Percentiles rank a stretch among this genome's conserved stretches.
phyloP scores from a whole-genome alignment of 2,329 filamentous ascomycete genomes.

The Xylaria multiplex region DNA sequence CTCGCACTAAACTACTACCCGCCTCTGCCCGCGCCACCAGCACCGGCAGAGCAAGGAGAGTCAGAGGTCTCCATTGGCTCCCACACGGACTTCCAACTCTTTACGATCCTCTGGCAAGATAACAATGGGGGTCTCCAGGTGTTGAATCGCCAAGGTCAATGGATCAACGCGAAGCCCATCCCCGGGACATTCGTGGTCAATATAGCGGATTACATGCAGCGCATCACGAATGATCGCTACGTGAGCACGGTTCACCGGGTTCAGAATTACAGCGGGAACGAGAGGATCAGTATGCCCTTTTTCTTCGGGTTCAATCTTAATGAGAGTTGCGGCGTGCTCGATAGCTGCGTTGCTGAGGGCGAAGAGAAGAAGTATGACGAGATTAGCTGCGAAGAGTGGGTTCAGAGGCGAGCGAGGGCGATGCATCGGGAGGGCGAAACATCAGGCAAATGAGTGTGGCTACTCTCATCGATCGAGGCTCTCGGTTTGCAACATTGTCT shows the following conservation, averaged over 20 bases:
- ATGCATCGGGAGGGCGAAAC: constrained; percentile 47
- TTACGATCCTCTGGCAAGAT: constrained; percentile 60
- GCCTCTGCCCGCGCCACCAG: constrained; percentile 32
- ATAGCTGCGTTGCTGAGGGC: constrained; percentile 51
- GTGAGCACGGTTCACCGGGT: constrained; percentile 56
- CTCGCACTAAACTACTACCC: constrained; percentile 57
- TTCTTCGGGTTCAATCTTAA: constrained; percentile 53
- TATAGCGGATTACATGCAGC: constrained; percentile 56
- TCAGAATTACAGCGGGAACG: constrained; percentile 50
- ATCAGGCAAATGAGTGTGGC: not conserved
- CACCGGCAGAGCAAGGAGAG: constrained; percentile 35
- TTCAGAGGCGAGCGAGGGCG: constrained; percentile 48
- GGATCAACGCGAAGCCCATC: constrained; percentile 57
- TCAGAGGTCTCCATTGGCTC: constrained; percentile 52
- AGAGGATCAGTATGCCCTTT: constrained; percentile 55
- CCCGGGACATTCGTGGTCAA: constrained; percentile 58
- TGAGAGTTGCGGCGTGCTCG: constrained; percentile 55
- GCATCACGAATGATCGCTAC: constrained; percentile 56
- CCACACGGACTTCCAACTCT: constrained; percentile 61
- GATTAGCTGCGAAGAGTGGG: constrained; percentile 54
- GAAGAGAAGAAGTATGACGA: constrained; percentile 53
- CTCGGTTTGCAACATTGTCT: not conserved
- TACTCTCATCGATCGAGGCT: not conserved
- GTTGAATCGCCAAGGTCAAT: constrained; percentile 55
- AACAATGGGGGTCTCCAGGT: constrained; percentile 57